phyloP scores from a whole-genome alignment of 148 eudicot genomes.

The Chenopodium quinoa region DNA sequence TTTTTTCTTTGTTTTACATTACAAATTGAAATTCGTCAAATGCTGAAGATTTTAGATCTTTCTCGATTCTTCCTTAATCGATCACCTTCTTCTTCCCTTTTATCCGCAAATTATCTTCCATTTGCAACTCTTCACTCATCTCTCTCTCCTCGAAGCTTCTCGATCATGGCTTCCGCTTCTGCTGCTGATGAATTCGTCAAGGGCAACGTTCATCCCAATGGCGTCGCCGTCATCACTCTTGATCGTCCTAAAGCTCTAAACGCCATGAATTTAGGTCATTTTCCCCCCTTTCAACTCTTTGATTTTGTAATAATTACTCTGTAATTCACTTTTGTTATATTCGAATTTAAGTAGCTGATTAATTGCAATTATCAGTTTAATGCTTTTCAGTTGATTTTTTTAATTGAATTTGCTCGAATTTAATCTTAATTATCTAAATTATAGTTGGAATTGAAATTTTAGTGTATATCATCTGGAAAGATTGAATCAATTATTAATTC shows the following conservation, averaged over 20 bases:
- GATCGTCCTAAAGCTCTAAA: conserved; percentile 97
- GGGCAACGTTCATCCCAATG: conserved; percentile 71
- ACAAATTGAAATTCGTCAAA: neutral
- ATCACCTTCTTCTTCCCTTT: conserved; percentile 32
- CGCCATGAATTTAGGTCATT: conserved; percentile 88
- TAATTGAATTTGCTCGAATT: neutral
- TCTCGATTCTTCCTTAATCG: conserved; percentile 28
- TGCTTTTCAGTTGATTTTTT: neutral
- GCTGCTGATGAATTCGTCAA: conserved; percentile 64
- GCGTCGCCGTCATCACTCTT: conserved; percentile 87
- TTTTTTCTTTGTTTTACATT: neutral
- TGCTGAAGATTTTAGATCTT: conserved; percentile 31
- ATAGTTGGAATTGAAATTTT: too few relatives aligned
- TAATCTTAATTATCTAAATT: too few relatives aligned
- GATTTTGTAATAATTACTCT: neutral
- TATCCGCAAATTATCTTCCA: conserved; percentile 11
- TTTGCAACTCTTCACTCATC: conserved; percentile 14
- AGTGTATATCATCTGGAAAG: too few relatives aligned
- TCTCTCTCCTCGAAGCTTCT: conserved; percentile 38
- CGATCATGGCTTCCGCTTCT: conserved; percentile 50
- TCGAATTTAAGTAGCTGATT: neutral
- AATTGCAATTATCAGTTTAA: neutral
- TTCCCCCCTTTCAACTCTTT: neutral
- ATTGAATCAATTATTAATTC: too few relatives aligned
- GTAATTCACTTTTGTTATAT: neutral